Evolutionary conservation across 257 asterid species (phyloP), one percentile per base, ranked within the genome.

Genomic region (Marsdenia floribunda): DNA sequence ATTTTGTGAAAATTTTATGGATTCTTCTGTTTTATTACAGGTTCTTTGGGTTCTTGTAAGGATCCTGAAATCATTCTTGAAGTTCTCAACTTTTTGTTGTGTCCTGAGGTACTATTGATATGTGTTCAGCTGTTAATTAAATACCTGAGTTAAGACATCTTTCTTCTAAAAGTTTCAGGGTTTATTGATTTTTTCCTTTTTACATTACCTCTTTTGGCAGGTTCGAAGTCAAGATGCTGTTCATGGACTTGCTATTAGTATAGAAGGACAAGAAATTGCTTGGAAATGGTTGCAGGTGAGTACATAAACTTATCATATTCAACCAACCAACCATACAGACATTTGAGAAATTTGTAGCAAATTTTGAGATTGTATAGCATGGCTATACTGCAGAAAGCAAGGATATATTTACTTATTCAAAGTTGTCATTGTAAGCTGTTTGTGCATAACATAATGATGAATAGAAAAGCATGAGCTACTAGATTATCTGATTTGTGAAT

Each of bases 141-240:
- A 61, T 40, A 29, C 35, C 42, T 49, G 40, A 64, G 47, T 42
- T 73, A 50, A 50, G 33, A 29, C n/a, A 29, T 37, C 12, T 74
- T 71, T 47, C n/a, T 40, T 74, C 46, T 47, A 15, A 55, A 70
- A 60, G 70, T 12, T 73, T 70, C 42, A 55, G 5, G 72, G 42
- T 47, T 57, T 58, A 11, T 72, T 69, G 19, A 50, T 47, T 37
- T 47, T 76, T 49, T 15, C 49, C 26, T 59, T 26, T 60, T 52
- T 37, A 37, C 67, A 66, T 76, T 38, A 33, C 40, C 52, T 76
- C 12, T 47, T 64, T 13, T 57, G 40, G 67, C 73, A 95, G 98
- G 99, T 95, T 44, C 84, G 99, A 85, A 92, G 93, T 87, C 99
- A 92, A 85, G 97, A 94, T 79, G 97, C 85, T 76, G 91, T 95